These are phyloP conservation scores for Ramularia collo-cygni DNA, from an alignment of 2,329 filamentous ascomycete species.

Conservation along the genomic window DNA sequence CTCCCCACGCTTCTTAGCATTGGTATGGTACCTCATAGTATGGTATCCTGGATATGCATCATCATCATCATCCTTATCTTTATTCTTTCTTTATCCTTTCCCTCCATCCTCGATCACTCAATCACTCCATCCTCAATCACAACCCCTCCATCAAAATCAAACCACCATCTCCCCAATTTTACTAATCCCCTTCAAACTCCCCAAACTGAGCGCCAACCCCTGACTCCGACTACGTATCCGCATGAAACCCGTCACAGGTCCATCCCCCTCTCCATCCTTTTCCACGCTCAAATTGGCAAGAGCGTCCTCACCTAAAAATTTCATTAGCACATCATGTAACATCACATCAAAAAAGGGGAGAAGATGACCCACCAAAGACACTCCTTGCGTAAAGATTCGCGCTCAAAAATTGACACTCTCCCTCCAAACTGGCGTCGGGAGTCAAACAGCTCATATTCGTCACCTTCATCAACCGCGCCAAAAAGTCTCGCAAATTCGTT, in stretches of 20 bases:
- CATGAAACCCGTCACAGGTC: constrained; percentile 93
- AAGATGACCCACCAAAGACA: constrained; percentile 77
- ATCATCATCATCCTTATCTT: too few relatives aligned
- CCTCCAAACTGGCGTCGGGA: constrained; percentile 90
- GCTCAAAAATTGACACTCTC: constrained; percentile 95
- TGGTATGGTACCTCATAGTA: too few relatives aligned
- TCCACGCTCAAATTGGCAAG: constrained; percentile 96
- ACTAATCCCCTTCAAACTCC: constrained; percentile 89
- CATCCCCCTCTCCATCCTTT: constrained; percentile 91
- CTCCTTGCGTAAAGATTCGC: constrained; percentile 94
- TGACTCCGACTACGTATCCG: constrained; percentile 96
- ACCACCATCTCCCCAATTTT: constrained; percentile 46
- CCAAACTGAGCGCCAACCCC: constrained; percentile 85
- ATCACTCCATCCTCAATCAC: too few relatives aligned
- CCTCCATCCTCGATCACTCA: too few relatives aligned
- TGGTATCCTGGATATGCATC: too few relatives aligned
- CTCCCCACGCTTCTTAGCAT: too few relatives aligned
- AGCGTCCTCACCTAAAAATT: constrained; percentile 78
- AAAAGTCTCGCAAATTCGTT: constrained; percentile 82
- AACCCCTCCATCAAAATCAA: constrained; percentile 5
- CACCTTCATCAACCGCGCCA: constrained; percentile 90
- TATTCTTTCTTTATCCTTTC: too few relatives aligned
- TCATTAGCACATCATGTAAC: constrained; percentile 11
- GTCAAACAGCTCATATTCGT: constrained; percentile 99
- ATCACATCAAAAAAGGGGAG: neutral